Conservation (phyloP, 1,284 basidiomycete genomes). For the Irpex lacteus region DNA sequence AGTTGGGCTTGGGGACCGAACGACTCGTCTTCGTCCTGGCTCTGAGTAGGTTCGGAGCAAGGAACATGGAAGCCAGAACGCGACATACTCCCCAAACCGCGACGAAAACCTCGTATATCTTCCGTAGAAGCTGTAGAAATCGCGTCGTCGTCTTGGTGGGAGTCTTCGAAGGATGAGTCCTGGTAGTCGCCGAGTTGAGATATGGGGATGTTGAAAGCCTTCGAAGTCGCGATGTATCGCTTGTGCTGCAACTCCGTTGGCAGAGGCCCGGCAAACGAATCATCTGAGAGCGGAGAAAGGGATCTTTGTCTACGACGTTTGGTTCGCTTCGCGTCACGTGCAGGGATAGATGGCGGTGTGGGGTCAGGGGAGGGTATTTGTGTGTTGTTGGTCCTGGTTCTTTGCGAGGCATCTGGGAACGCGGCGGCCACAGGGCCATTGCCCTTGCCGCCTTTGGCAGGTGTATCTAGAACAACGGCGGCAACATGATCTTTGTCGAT, state of each 20-base stretch:
- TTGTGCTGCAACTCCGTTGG: constrained; percentile 43
- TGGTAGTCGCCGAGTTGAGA: constrained; percentile 43
- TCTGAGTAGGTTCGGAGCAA: constrained; percentile 22
- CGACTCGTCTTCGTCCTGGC: constrained; percentile 12
- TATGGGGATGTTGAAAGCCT: constrained; percentile 54
- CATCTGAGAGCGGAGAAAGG: constrained; percentile 43
- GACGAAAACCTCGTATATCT: neutral
- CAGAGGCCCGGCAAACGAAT: constrained; percentile 56
- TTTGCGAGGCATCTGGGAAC: neutral
- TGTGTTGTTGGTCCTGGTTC: neutral
- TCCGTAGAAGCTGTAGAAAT: neutral
- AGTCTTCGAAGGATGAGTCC: constrained; percentile 13
- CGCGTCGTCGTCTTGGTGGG: constrained; percentile 10
- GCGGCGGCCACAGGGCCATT: neutral
- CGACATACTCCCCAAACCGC: neutral
- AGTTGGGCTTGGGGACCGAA: constrained; percentile 7
- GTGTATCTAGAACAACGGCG: neutral
- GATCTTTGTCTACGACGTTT: constrained; percentile 28
- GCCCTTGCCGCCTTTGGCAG: neutral
- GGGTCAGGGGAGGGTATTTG: neutral
- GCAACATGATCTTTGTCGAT: neutral
- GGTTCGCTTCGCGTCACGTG: neutral
- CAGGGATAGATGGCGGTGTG: neutral
- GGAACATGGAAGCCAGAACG: neutral
- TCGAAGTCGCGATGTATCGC: constrained; percentile 44